Percentiles rank a stretch among this genome's conserved stretches.
phyloP scores from a whole-genome alignment of 1,139 yeast genomes.

The Spathaspora jeffriesii region DNA sequence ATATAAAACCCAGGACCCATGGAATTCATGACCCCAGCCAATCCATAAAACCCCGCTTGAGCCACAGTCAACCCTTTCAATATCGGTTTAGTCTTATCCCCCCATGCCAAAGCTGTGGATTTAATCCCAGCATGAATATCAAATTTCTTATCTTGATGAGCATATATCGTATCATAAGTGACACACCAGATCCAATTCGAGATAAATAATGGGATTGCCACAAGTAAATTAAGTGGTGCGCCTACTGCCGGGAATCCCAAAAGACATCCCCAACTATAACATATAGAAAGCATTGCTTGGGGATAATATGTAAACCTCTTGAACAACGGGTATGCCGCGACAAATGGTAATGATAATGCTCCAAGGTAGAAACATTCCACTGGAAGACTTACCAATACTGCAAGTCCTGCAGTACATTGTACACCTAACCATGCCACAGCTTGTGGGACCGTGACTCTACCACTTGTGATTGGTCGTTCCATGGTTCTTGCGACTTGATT shows the following conservation, averaged over 20 bases:
- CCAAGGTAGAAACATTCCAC: conserved; percentile 82
- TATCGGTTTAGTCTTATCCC: conserved; percentile 69
- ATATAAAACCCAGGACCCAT: conserved; percentile 85
- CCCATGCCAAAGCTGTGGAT: conserved; percentile 96
- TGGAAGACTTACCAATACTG: conserved; percentile 72
- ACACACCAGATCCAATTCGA: conserved; percentile 91
- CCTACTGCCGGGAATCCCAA: conserved; percentile 94
- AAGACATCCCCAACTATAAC: conserved; percentile 95
- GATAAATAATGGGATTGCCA: conserved; percentile 76
- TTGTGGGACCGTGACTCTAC: conserved; percentile 69
- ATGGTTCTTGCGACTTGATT: conserved; percentile 83
- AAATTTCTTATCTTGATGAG: conserved; percentile 93
- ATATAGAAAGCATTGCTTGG: conserved; percentile 76
- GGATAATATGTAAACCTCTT: conserved; percentile 96
- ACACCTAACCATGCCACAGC: conserved; percentile 77
- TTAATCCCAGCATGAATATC: conserved; percentile 90
- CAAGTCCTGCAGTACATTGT: conserved; percentile 78
- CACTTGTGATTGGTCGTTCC: conserved; percentile 89
- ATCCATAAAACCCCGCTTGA: conserved; percentile 63
- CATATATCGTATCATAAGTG: conserved; percentile 95
- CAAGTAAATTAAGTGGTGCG: conserved; percentile 72
- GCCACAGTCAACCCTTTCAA: conserved; percentile 61
- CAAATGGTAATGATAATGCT: conserved; percentile 76
- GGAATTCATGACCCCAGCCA: conserved; percentile 80
- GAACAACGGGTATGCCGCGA: conserved; percentile 87